A percentile compares a stretch with the other conserved stretches of the same genome.
Evolutionary conservation across 805 yeast genomes (phyloP).

Genomic region (Teunomyces stri): DNA sequence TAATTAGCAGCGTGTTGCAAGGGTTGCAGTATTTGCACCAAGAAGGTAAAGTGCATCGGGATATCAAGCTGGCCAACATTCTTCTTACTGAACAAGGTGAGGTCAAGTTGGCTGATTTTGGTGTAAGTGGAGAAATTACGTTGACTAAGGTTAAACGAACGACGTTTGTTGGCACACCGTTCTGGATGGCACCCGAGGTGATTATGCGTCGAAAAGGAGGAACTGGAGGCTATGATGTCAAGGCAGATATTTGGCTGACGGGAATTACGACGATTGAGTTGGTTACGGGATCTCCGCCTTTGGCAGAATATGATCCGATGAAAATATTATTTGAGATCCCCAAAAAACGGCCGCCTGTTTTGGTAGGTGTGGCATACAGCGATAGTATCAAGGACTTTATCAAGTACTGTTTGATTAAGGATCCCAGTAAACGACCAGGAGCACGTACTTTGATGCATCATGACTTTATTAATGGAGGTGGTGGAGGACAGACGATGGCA

Average conservation of each 20-base stretch:
- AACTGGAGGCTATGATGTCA: slow-evolving; percentile 66
- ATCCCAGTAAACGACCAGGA: slow-evolving; percentile 63
- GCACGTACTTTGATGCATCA: slow-evolving; percentile 55
- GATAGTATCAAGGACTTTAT: slow-evolving; percentile 65
- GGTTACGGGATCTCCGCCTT: slow-evolving; percentile 79
- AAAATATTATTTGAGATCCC: slow-evolving; percentile 74
- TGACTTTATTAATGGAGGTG: slow-evolving; percentile 43
- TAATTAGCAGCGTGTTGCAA: slow-evolving; percentile 58
- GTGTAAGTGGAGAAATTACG: slow-evolving; percentile 82
- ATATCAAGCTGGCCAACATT: slow-evolving; percentile 87
- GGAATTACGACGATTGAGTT: slow-evolving; percentile 92
- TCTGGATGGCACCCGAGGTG: slow-evolving; percentile 99
- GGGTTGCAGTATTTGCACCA: slow-evolving; percentile 78
- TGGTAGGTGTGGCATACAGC: slow-evolving; percentile 43
- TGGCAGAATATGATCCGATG: slow-evolving; percentile 69
- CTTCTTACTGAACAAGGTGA: slow-evolving; percentile 65
- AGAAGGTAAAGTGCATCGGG: slow-evolving; percentile 80
- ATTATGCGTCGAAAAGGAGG: slow-evolving; percentile 38
- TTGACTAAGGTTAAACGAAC: slow-evolving; percentile 50
- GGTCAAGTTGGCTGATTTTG: slow-evolving; percentile 88
- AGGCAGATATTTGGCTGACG: slow-evolving; percentile 93
- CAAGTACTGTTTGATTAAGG: slow-evolving; percentile 60
- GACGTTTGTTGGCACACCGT: slow-evolving; percentile 93
- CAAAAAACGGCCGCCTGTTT: slow-evolving; percentile 57
- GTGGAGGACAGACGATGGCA: slow-evolving; percentile 14